Percentiles rank a stretch among this genome's conserved stretches.
Conservation (phyloP, 345 rosid genomes). For the Ceriops decandra region DNA sequence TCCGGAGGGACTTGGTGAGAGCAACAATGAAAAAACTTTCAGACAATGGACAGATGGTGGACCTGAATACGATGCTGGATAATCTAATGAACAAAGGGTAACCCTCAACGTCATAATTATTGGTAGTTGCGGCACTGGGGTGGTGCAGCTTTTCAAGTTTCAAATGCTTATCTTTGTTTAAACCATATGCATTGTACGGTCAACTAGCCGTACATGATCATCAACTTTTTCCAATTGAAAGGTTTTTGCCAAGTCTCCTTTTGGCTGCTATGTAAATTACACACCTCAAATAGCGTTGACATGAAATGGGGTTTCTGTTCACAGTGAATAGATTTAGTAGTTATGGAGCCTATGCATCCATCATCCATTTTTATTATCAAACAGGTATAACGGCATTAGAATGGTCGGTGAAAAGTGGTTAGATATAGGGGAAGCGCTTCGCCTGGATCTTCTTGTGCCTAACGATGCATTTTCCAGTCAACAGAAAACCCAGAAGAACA, state of each 20-base stretch:
- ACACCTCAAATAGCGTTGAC: not conserved
- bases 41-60: slow-evolving; percentile 46
- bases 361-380: not conserved
- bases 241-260: not conserved
- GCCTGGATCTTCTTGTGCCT: no score
- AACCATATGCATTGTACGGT: not conserved
- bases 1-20: slow-evolving; percentile 55
- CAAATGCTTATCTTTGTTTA: slow-evolving; percentile 8
- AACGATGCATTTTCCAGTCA: not conserved
- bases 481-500: not conserved
- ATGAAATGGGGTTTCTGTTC: slow-evolving; percentile 1
- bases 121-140: not conserved
- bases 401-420: not conserved
- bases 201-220: not conserved
- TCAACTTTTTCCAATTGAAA: not conserved
- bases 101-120: not conserved
- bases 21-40: slow-evolving; percentile 42
- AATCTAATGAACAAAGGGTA: slow-evolving; percentile 39
- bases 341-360: not conserved
- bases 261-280: slow-evolving; percentile 6
- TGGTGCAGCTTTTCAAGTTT: not conserved
- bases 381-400: not conserved
- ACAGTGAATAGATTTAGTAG: not conserved
- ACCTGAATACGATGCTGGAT: slow-evolving; percentile 51
- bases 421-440: no score